Percentiles rank a stretch among this genome's conserved stretches.
These are phyloP conservation scores for Clohesyomyces aquaticus DNA, from an alignment of 495 filamentous ascomycete species.

Conservation along the genomic window DNA sequence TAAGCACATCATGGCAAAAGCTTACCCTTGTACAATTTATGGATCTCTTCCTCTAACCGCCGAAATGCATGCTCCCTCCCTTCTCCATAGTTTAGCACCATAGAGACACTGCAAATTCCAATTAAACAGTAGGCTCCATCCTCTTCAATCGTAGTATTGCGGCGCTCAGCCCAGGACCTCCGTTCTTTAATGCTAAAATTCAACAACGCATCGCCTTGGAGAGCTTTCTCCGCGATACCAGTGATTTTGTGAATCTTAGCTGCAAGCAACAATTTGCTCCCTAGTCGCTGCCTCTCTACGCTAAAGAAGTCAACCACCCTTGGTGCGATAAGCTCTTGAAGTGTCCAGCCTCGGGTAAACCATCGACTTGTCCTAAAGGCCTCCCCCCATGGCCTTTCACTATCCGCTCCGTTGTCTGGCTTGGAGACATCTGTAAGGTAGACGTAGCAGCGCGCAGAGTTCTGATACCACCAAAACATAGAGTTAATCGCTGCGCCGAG, in stretches of 20 bases:
- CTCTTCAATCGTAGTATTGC: not conserved
- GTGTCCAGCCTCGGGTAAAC: not conserved
- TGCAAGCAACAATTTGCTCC: not conserved
- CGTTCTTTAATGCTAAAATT: not conserved
- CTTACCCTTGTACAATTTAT: not conserved
- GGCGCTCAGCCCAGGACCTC: not conserved
- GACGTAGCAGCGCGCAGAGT: conserved; percentile 9
- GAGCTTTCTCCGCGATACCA: not conserved
- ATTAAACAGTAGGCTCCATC: not conserved
- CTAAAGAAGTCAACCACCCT: not conserved
- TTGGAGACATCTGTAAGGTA: not conserved
- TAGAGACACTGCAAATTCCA: not conserved
- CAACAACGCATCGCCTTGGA: not conserved
- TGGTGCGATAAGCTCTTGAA: not conserved
- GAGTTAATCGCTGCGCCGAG: conserved; percentile 11
- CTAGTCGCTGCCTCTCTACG: not conserved
- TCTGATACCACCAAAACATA: conserved; percentile 19
- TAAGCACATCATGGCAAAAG: not conserved
- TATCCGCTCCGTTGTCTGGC: not conserved
- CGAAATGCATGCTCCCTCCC: not conserved
- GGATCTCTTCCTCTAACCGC: not conserved
- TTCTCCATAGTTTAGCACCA: not conserved
- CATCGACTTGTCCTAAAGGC: not conserved
- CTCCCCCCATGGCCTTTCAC: not conserved
- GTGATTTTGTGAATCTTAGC: not conserved